Conservation (phyloP, 345 rosid species). For the Eucalyptus sp. region DNA sequence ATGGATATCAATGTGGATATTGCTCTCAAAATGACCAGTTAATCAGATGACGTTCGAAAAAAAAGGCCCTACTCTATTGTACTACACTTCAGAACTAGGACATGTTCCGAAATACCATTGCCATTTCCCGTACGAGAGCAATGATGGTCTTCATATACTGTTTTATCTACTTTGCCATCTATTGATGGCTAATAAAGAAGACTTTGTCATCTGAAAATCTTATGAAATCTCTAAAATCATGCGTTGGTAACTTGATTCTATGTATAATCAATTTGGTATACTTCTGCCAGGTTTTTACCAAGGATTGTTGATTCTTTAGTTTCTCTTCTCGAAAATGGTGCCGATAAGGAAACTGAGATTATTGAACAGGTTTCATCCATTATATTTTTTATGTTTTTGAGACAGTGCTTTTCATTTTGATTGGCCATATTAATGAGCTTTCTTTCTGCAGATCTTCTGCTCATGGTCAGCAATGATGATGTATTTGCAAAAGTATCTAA, state of each 20-base stretch:
- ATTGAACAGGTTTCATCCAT: constrained; percentile 62
- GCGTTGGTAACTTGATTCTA: neutral
- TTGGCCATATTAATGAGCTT: neutral
- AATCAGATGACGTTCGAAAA: neutral
- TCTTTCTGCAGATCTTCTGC: constrained; percentile 48
- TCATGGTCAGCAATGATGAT: constrained; percentile 64
- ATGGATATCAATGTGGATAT: neutral
- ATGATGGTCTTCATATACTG: neutral
- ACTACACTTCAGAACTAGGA: neutral
- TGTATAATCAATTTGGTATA: neutral
- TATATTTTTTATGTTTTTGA: neutral
- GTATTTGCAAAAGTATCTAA: constrained; percentile 63
- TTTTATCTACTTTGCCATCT: neutral
- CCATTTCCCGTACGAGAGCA: neutral
- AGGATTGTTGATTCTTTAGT: constrained; percentile 43
- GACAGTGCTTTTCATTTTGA: neutral
- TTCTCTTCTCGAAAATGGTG: constrained; percentile 64
- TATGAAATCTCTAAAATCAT: neutral
- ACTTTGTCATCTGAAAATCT: neutral
- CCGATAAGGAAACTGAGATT: constrained; percentile 78
- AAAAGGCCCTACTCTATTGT: neutral
- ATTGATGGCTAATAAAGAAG: neutral
- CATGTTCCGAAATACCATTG: neutral
- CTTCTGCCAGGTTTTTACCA: constrained; percentile 50
- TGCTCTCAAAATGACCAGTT: neutral